Percentiles rank a stretch among this genome's conserved stretches.
phyloP scores from a whole-genome alignment of 2,329 filamentous ascomycete genomes.

The Talaromyces verruculosus region DNA sequence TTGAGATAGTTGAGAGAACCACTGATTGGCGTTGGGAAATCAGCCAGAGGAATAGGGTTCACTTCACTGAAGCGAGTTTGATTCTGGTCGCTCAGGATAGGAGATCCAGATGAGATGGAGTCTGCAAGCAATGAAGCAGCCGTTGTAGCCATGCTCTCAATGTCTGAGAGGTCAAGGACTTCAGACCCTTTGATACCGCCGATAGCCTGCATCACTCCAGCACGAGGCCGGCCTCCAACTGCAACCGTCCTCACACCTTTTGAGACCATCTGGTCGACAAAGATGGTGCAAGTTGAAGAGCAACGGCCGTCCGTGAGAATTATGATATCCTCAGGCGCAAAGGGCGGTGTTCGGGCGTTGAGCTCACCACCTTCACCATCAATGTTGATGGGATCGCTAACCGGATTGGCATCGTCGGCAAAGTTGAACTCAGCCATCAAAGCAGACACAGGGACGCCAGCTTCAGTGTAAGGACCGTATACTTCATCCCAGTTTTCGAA shows the following conservation, averaged over 20 bases:
- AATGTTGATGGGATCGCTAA: constrained; percentile 27
- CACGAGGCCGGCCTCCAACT: constrained; percentile 57
- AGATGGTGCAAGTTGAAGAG: constrained; percentile 28
- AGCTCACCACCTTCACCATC: constrained; percentile 27
- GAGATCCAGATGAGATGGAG: neutral
- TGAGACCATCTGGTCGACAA: constrained; percentile 24
- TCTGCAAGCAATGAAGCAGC: neutral
- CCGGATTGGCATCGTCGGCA: constrained; percentile 19
- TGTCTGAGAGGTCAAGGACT: constrained; percentile 15
- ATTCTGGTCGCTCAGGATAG: neutral
- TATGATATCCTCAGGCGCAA: constrained; percentile 25
- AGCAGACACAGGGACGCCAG: constrained; percentile 26
- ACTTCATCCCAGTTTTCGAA: constrained; percentile 48
- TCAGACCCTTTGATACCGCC: constrained; percentile 58
- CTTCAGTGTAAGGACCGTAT: constrained; percentile 38
- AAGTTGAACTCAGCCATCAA: constrained; percentile 32
- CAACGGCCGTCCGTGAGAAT: constrained; percentile 15
- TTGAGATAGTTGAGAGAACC: constrained; percentile 41
- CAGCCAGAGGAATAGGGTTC: constrained; percentile 9
- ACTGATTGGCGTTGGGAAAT: neutral
- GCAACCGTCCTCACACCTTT: constrained; percentile 54
- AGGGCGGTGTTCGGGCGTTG: constrained; percentile 27
- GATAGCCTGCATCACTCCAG: constrained; percentile 57
- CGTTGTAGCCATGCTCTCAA: constrained; percentile 25
- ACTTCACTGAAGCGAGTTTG: constrained; percentile 12